Base-by-base conservation (phyloP, 1,139 yeast genomes). In the Hemisphaericaspora xylofermentans region DNA sequence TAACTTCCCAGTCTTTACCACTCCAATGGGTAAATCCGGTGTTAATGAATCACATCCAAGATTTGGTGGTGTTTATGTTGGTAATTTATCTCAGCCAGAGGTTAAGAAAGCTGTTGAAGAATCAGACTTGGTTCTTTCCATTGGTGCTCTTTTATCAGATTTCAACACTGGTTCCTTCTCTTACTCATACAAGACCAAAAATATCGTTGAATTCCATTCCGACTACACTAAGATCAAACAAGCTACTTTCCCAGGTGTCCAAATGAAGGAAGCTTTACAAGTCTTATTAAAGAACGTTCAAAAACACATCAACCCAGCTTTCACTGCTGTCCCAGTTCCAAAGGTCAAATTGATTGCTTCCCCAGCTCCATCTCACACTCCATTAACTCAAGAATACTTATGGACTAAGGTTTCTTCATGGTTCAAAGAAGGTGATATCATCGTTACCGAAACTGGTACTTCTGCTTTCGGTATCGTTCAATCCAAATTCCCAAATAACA, bases 131-230 rank as follows among this genome's bases (percentile, higher is more conserved):
- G 74, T 88, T 46, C 63, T 88, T 45, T 82, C 91, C n/a, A 76
- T 87, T 51, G 96, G 96, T 61, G 89, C 91, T 39, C 69, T 88
- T 58, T 71, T 87, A 57, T 86, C 95, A 36, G 95, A 88, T 66
- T 88, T 84, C 78, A 87, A 86, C 74, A 87, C 95, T 43, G 95
- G 95, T 60, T 84, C 94, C 13, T 87, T 87, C 76, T 80, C 93
- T 25, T 88, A 87, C 70, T 77, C 84, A 43, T 85, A 85, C 74
- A 74, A 79, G 60, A 86, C 95, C 52, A 80, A 77, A 63, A 86
- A 86, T 71, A 76, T 86, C 51, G 79, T 88, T 50, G 95, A 88
- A 69, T 84, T 88, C 79, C 95, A 88, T 67, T 84, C 95, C n/a
- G 91, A 86, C 68, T 78, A 83, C 72, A 80, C 84, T 60, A 84